Conservation (phyloP, 2,329 filamentous ascomycete species). For the Stenocarpella maydis region DNA sequence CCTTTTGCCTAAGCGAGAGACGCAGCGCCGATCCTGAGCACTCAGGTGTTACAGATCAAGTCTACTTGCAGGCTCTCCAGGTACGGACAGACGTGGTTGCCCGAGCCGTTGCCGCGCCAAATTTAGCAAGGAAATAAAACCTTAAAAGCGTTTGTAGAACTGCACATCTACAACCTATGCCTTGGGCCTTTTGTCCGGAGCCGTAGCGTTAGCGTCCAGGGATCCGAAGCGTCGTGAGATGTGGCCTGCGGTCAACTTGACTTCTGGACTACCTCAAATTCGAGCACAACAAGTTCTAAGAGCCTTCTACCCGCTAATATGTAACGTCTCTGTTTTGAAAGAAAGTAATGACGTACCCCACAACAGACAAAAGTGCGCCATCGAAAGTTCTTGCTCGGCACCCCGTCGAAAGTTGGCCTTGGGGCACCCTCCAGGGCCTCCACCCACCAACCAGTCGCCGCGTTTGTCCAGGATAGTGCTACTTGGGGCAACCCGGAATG, state of each 20-base stretch:
- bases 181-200: not conserved
- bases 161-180: not conserved
- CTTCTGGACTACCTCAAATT: not conserved
- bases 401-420: constrained; percentile 8
- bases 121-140: not conserved
- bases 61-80: constrained; percentile 1
- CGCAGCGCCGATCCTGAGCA: not conserved
- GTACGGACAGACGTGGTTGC: not conserved
- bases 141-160: too few species aligned
- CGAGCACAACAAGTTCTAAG: not conserved
- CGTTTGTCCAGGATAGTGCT: constrained; percentile 22
- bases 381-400: constrained; percentile 4
- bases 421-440: too few species aligned
- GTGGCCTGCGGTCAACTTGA: not conserved
- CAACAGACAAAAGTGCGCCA: not conserved
- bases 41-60: constrained; percentile 22
- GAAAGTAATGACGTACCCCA: not conserved
- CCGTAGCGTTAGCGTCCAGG: not conserved
- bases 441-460: constrained; percentile 12
- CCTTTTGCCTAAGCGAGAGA: constrained; percentile 10
- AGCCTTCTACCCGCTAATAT: not conserved
- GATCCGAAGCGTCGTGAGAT: not conserved
- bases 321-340: not conserved
- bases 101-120: not conserved
- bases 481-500: not conserved